These are phyloP conservation scores for Phytopythium chamaehyphon DNA, from an alignment of 352 stramenopile genomes.

Conservation along the genomic window DNA sequence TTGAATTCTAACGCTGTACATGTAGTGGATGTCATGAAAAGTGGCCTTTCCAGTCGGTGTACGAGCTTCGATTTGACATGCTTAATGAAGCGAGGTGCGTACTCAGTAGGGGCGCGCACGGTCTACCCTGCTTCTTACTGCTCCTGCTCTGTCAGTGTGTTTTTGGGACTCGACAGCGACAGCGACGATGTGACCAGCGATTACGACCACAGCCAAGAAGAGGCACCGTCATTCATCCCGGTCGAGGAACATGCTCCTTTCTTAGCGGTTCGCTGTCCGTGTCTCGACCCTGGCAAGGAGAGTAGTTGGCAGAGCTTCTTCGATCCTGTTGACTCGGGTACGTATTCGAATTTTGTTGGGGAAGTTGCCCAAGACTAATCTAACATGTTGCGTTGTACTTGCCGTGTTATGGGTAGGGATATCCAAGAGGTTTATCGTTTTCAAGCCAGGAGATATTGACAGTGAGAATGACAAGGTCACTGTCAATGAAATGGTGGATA, in stretches of 20 bases:
- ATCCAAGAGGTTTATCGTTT: constrained; percentile 5
- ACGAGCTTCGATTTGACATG: background rate
- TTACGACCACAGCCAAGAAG: background rate
- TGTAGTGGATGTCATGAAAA: constrained; percentile 1
- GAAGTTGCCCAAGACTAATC: too few species aligned
- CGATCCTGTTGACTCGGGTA: constrained; percentile 2
- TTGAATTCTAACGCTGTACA: too few species aligned
- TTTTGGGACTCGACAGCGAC: background rate
- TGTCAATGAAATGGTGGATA: background rate
- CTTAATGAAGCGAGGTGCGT: constrained; percentile 2
- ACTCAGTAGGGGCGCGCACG: too few species aligned
- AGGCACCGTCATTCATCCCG: constrained; percentile 1
- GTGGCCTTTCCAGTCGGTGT: constrained; percentile 2
- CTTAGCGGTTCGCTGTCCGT: constrained; percentile 1
- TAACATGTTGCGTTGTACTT: background rate
- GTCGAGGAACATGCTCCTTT: background rate
- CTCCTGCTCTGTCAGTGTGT: background rate
- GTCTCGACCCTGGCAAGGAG: background rate
- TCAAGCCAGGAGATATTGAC: constrained; percentile 5
- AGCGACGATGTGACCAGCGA: background rate
- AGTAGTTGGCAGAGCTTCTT: background rate
- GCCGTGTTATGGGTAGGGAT: background rate
- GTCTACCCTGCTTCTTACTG: background rate
- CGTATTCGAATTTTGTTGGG: background rate
- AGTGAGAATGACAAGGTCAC: background rate